phyloP scores from a whole-genome alignment of 2,329 filamentous ascomycete species.

The Venturia effusa region DNA sequence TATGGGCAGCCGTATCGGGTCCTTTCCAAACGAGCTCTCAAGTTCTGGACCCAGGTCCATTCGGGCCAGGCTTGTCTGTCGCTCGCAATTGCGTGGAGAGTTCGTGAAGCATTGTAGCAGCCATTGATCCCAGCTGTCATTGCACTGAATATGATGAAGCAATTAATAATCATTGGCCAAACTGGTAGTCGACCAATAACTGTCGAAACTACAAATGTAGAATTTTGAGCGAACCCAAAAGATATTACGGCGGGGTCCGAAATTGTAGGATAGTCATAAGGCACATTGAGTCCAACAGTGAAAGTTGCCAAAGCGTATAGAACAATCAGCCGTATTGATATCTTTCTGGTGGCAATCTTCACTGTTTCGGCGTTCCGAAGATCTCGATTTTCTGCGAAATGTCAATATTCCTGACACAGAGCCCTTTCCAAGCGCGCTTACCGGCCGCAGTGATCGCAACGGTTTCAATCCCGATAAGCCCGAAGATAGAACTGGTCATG shows the following conservation, averaged over 20 bases:
- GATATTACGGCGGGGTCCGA: slow-evolving; percentile 20
- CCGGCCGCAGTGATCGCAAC: slow-evolving; percentile 14
- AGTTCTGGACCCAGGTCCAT: slow-evolving; percentile 20
- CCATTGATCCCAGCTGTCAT: slow-evolving; percentile 32
- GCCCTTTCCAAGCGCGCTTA: not conserved
- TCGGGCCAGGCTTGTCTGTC: slow-evolving; percentile 30
- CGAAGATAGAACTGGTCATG: slow-evolving; percentile 14
- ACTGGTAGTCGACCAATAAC: slow-evolving; percentile 28
- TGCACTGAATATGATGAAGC: slow-evolving; percentile 35
- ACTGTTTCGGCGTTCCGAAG: slow-evolving; percentile 14
- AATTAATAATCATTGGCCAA: slow-evolving; percentile 33
- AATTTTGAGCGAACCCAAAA: slow-evolving; percentile 24
- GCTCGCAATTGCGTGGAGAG: slow-evolving; percentile 33
- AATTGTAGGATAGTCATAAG: slow-evolving; percentile 22
- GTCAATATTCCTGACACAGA: not conserved
- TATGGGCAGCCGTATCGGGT: slow-evolving; percentile 29
- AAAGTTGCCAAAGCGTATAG: slow-evolving; percentile 14
- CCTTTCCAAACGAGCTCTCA: slow-evolving; percentile 23
- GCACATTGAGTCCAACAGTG: slow-evolving; percentile 16
- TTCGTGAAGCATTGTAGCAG: slow-evolving; percentile 32
- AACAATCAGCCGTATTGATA: slow-evolving; percentile 13
- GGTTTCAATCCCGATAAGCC: slow-evolving; percentile 15
- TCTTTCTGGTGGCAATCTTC: slow-evolving; percentile 15
- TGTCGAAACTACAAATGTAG: slow-evolving; percentile 30
- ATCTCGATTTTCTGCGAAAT: slow-evolving; percentile 12